These are phyloP conservation scores for Oxyria digyna DNA, from an alignment of 148 eudicot species.

Conservation along the genomic window DNA sequence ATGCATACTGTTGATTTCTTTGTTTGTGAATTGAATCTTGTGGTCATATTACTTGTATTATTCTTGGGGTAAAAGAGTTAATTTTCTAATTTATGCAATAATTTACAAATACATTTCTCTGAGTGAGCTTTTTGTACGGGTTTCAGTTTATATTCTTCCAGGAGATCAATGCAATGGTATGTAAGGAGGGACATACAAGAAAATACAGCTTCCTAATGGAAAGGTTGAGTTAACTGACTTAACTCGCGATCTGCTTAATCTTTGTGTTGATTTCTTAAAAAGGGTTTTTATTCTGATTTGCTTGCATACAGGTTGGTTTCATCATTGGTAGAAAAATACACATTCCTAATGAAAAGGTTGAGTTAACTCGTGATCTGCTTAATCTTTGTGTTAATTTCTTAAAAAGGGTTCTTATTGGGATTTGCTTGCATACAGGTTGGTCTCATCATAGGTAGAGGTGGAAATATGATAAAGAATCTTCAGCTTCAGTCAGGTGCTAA, in stretches of 20 bases:
- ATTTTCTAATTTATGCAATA: background rate
- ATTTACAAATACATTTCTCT: background rate
- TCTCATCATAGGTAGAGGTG: constrained; percentile 36
- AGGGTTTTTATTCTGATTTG: background rate
- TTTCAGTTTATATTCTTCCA: constrained; percentile 23
- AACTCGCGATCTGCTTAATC: background rate
- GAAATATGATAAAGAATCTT: constrained; percentile 35
- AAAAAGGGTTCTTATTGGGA: background rate
- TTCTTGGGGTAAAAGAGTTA: background rate
- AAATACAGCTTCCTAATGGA: constrained; percentile 23
- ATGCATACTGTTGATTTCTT: background rate
- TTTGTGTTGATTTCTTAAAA: background rate
- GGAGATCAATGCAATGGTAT: constrained; percentile 11
- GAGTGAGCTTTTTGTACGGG: background rate
- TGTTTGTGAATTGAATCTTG: background rate
- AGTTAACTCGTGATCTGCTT: background rate
- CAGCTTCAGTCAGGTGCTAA: constrained; percentile 30
- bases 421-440: constrained; percentile 23
- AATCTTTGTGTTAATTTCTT: background rate
- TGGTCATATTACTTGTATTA: background rate
- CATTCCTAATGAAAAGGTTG: constrained; percentile 32
- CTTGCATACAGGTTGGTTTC: constrained; percentile 28
- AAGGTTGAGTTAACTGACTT: constrained; percentile 25
- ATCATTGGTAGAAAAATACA: constrained; percentile 29
- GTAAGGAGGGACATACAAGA: constrained; percentile 24